phyloP scores from a whole-genome alignment of 169 alveolate species.

The Plasmodium gaboni region DNA sequence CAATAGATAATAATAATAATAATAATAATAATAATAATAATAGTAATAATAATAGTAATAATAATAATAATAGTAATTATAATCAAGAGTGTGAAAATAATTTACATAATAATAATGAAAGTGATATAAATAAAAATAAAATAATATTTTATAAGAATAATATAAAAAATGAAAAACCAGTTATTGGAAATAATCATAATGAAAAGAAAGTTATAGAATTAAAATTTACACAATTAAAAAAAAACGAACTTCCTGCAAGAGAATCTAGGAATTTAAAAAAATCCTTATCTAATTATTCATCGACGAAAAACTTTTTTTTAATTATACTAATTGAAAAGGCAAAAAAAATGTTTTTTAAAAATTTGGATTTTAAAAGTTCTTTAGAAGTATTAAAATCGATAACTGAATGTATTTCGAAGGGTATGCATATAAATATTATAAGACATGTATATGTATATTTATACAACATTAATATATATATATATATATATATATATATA shows the following conservation, averaged over 20 bases:
- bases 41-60: neutral
- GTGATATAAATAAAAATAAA: neutral
- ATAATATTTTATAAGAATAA: neutral
- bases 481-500: no score
- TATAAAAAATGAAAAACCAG: neutral
- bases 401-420: neutral
- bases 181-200: no score
- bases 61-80: neutral
- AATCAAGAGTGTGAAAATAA: neutral
- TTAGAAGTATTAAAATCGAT: slow-evolving; percentile 51
- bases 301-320: slow-evolving; percentile 65
- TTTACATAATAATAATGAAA: neutral
- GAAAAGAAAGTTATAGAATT: slow-evolving; percentile 40
- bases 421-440: neutral
- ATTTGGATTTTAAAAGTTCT: slow-evolving; percentile 45
- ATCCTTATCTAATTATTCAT: slow-evolving; percentile 25
- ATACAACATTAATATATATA: no score
- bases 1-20: neutral
- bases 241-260: slow-evolving; percentile 64
- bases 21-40: neutral
- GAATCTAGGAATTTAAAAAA: slow-evolving; percentile 59
- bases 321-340: slow-evolving; percentile 68
- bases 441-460: no score
- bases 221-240: slow-evolving; percentile 62
- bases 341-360: slow-evolving; percentile 49